These are phyloP conservation scores for Pythium scleroteichum DNA, from an alignment of 352 stramenopile genomes.

Conservation along the genomic window DNA sequence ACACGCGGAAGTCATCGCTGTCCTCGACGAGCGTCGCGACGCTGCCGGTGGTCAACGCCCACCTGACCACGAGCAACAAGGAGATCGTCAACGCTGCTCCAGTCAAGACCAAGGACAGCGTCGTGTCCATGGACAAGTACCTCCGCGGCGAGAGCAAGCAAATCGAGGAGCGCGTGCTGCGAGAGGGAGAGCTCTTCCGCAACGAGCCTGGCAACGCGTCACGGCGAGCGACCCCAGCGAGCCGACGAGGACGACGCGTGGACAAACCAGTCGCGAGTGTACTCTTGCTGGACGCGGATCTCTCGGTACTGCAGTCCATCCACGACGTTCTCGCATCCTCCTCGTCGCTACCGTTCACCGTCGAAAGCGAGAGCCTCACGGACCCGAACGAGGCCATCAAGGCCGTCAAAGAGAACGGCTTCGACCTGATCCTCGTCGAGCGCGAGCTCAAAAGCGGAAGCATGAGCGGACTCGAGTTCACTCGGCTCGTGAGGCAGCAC, in stretches of 20 bases:
- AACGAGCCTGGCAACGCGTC: background rate
- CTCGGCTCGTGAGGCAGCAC: constrained; percentile 70
- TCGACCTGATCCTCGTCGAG: constrained; percentile 87
- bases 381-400: constrained; percentile 53
- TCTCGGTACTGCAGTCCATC: constrained; percentile 34
- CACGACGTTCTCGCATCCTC: constrained; percentile 32
- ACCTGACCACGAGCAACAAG: constrained; percentile 10
- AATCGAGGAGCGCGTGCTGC: constrained; percentile 36
- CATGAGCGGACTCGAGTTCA: constrained; percentile 77
- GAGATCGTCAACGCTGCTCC: background rate
- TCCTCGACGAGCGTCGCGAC: too few relatives aligned
- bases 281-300: constrained; percentile 44
- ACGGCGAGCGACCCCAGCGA: background rate
- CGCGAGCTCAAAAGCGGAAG: constrained; percentile 29
- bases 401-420: constrained; percentile 46
- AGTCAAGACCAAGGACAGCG: constrained; percentile 18
- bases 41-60: constrained; percentile 5
- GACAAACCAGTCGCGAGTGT: constrained; percentile 22
- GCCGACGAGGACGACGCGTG: background rate
- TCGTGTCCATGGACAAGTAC: constrained; percentile 61
- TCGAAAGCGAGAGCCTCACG: constrained; percentile 67
- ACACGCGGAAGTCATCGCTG: background rate
- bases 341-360: constrained; percentile 6
- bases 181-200: constrained; percentile 48
- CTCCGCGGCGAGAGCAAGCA: constrained; percentile 57